These are phyloP conservation scores for Schwanniomyces vanrijiae DNA, from an alignment of 805 yeast genomes.

Conservation along the genomic window DNA sequence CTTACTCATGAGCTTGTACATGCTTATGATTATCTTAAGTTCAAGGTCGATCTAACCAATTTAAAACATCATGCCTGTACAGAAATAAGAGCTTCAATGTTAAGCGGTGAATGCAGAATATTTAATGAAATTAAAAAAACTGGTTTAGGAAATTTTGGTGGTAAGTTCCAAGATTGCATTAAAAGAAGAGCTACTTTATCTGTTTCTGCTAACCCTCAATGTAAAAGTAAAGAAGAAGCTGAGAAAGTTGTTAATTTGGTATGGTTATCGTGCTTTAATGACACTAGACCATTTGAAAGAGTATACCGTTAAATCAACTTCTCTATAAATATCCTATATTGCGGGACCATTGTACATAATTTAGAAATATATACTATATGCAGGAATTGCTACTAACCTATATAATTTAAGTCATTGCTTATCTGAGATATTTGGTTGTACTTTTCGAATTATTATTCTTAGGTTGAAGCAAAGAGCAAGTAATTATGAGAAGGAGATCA, in stretches of 20 bases:
- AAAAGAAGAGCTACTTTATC: conserved; percentile 83
- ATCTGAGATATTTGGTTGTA: not conserved
- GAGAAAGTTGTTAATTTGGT: conserved; percentile 79
- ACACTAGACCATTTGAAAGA: conserved; percentile 93
- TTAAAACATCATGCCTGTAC: conserved; percentile 95
- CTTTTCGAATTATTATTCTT: not conserved
- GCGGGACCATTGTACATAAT: not conserved
- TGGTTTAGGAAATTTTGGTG: conserved; percentile 53
- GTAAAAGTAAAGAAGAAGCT: conserved; percentile 73
- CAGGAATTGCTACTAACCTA: not conserved
- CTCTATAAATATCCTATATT: not conserved
- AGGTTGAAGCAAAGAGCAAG: not conserved
- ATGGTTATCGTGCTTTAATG: conserved; percentile 90
- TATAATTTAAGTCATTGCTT: not conserved
- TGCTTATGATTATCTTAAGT: conserved; percentile 86
- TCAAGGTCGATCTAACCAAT: conserved; percentile 82
- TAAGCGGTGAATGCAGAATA: conserved; percentile 94
- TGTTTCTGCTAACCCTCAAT: conserved; percentile 83
- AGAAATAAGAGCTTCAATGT: conserved; percentile 88
- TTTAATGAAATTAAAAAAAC: conserved; percentile 74
- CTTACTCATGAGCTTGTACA: conserved; percentile 91
- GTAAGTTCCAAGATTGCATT: conserved; percentile 90
- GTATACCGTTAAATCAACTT: conserved; percentile 53
- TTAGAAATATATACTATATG: not conserved
- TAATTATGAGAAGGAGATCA: not conserved